Percentiles rank a stretch among this genome's conserved stretches.
These are phyloP conservation scores for Puccinia triticina DNA, from an alignment of 1,284 basidiomycete genomes.

Conservation along the genomic window DNA sequence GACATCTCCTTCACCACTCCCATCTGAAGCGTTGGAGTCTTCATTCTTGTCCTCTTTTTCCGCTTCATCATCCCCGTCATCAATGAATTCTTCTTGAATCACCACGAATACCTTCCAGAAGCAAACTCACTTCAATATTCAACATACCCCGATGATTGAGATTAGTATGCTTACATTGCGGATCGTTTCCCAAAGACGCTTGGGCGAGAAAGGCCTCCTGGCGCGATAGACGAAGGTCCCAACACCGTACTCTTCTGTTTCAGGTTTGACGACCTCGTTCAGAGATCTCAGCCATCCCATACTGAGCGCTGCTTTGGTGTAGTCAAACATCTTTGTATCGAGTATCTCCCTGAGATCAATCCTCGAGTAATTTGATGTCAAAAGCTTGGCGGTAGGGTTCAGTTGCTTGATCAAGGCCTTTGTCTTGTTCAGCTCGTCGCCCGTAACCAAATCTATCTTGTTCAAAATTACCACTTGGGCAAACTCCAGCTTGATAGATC, in stretches of 20 bases:
- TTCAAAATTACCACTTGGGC: slow-evolving; percentile 63
- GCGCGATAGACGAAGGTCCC: slow-evolving; percentile 60
- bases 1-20: not conserved
- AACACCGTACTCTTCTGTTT: slow-evolving; percentile 63
- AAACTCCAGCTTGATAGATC: slow-evolving; percentile 61
- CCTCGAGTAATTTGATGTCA: slow-evolving; percentile 58
- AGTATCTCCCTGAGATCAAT: slow-evolving; percentile 61
- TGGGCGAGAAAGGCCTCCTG: slow-evolving; percentile 63
- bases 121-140: not conserved
- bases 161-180: slow-evolving; percentile 61
- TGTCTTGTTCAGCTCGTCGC: slow-evolving; percentile 59
- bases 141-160: slow-evolving; percentile 55
- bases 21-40: slow-evolving; percentile 29
- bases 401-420: slow-evolving; percentile 60
- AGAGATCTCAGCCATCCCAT: slow-evolving; percentile 64
- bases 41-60: slow-evolving; percentile 26
- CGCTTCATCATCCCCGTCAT: slow-evolving; percentile 55
- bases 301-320: slow-evolving; percentile 62
- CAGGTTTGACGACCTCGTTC: slow-evolving; percentile 62
- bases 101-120: slow-evolving; percentile 41
- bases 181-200: slow-evolving; percentile 62
- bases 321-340: slow-evolving; percentile 61
- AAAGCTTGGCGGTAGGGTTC: slow-evolving; percentile 60
- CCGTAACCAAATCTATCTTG: slow-evolving; percentile 61
- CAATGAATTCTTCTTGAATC: slow-evolving; percentile 59